Base-by-base conservation (phyloP, 139 green algal species). In the Ostreobium quekettii region DNA sequence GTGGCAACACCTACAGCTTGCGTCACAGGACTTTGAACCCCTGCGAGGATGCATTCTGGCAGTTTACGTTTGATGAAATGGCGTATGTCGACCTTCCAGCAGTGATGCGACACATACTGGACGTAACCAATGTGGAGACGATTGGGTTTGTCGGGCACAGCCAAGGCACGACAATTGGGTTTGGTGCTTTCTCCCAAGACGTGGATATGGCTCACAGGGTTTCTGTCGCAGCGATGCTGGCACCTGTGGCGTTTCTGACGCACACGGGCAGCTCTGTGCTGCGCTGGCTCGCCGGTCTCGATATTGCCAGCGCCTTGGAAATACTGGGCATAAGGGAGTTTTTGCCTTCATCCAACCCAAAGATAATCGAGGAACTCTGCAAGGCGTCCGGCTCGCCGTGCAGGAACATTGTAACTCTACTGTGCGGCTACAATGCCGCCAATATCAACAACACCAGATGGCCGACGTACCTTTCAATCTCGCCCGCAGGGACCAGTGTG, bases 31-130 rank as follows among this genome's bases (percentile, higher is more conserved):
- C 36, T 22, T 6, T 30, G 33, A 36, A 74, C 24, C 67, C 79
- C 6, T 48, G 1, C 4, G 37, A 61, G 0, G 39, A 56, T 4
- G 67, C 59, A 6, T 88, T 85, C 62, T 88, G 82, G 82, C 60
- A 84, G 32, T 88, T 79, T 31, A 71, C 65, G 1, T 82, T 74
- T 60, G 84, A 90, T 38, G 80, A 90, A 11, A 85, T 90, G 76
- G 86, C 86, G 1, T 63, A 78, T 0, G 74, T 78, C 30, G 88
- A 95, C 72, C 32, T 94, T 30, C 86, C 83, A 2, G 79, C 85
- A 2, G 61, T 76, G 32, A 64, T 92, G 1, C 29, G 81, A 30
- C 81, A 86, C 33, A 64, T 86, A 1, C 74, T 87, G 31, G 30
- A 72, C 4, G 38, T 62, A 3, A 88, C 86, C 0, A 67, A 61